Base-by-base conservation (phyloP, 352 stramenopile species). In the Globisporangium polare region DNA sequence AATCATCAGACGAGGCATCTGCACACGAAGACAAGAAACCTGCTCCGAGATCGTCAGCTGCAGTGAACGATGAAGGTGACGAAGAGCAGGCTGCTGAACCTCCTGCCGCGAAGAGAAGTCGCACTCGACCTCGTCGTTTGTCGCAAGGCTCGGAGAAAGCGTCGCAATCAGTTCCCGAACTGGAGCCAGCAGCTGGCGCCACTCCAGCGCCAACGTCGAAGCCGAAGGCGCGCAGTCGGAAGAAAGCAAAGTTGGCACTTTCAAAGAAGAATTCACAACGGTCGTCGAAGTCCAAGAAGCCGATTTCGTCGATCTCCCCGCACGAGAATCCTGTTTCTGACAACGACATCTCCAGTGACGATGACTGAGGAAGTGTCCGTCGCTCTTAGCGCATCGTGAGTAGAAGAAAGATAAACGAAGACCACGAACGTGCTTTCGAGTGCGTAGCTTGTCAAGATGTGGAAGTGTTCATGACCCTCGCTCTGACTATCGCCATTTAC, bases 241-340 rank as follows among this genome's bases (percentile, higher is more conserved):
- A 61, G 52, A 66, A 66, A 37, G 33, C 41, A 20, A 43, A 58
- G 39, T 27, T 65, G 49, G 46, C 50, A 39, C 26, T 65, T 12
- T 42, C n/a, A 15, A 55, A 55, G 41, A 61, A 41, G 22, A 55
- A 66, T 15, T 52, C 33, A 47, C 58, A n/a, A 10, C 60, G 20
- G 35, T 20, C 52, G 22, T 62, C 56, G 29, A 62, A 54, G 45
- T 62, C 56, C 20, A 62, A 54, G 45, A 46, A 62, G 7, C 37
- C 55, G 20, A 35, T 61, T 37, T 66, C 60, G 18, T 43, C 43
- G n/a, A 57, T 57, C 42, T 66, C 60, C 33, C 60, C 60, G 53
- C 60, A 66, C 46, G 60, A 61, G 27, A 57, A 66, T 8, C 60
- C 60, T 35, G 45, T 57, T 26, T 56, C 43, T 18, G 60, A 66